Base-by-base conservation (phyloP, 2,329 filamentous ascomycete genomes). In the Penicillium sp. region DNA sequence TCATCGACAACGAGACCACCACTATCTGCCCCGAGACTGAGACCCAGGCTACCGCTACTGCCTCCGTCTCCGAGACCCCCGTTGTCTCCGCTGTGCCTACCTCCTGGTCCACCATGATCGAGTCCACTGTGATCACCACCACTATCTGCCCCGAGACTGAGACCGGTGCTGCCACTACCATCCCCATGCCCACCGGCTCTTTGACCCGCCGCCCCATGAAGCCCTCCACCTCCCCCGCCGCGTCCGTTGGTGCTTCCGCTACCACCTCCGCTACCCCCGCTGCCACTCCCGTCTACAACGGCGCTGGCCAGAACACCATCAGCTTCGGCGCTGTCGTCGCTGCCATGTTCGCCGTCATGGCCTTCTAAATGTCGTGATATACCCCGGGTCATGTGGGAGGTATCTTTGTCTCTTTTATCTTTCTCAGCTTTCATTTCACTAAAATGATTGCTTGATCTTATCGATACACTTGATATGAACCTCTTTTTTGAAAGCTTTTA, bases 291-390 rank as follows among this genome's bases (percentile, higher is more conserved):
- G 58, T 55, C 54, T 73, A 62, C 71, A 75, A 69, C 60, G 68
- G 65, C 61, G 72, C 72, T 56, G 68, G 67, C 66, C 72, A 68
- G 57, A 74, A 69, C 62, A 67, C 61, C 55, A 59, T 69, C 60
- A 71, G 69, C 70, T 59, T 74, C 58, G 73, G 72, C 58, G 72
- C 69, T 51, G 61, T 74, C 51, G 69, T 70, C 37, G 69, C 67
- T 35, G 73, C 70, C 69, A 55, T 73, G 44, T 60, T 68, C 55
- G 73, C 72, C 57, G 65, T 73, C 53, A 62, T 75, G 51, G 72
- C 71, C 50, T 69, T 75, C 59, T 75, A 75, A 72, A 45, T 53
- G 39, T 39, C 42, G 19, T 53, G 42, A 49, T 2, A 35, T 19
- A 33, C 35, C 39, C 39, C 25, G 47, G 29, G 14, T 37, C 55